Percentiles rank a stretch among this genome's conserved stretches.
These are phyloP conservation scores for Suillus subluteus DNA, from an alignment of 768 basidiomycete species.

Conservation along the genomic window DNA sequence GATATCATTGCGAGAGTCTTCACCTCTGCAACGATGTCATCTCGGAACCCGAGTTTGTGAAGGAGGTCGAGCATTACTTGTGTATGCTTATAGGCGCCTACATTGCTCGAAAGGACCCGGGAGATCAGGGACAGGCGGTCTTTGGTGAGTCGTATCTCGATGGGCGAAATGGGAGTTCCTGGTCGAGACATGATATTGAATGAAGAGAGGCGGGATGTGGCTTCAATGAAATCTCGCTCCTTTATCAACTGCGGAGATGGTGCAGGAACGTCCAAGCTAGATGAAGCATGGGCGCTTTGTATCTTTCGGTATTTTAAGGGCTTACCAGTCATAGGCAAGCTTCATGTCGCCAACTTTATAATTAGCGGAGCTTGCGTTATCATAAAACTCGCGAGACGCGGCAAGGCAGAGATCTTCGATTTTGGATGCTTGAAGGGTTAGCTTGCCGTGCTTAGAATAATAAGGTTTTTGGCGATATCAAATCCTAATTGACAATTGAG, in stretches of 20 bases:
- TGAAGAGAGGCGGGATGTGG: constrained; percentile 92
- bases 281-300: constrained; percentile 15
- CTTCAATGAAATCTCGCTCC: constrained; percentile 95
- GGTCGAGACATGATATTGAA: constrained; percentile 81
- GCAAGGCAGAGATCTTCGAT: constrained; percentile 82
- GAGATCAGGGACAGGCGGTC: constrained; percentile 89
- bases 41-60: constrained; percentile 81
- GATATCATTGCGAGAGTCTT: constrained; percentile 89
- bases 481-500: constrained; percentile 51
- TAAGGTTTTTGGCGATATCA: constrained; percentile 64
- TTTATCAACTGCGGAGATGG: constrained; percentile 60
- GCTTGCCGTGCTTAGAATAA: constrained; percentile 49
- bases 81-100: constrained; percentile 88
- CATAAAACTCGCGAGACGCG: constrained; percentile 89
- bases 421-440: constrained; percentile 50
- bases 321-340: constrained; percentile 92
- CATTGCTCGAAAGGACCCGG: constrained; percentile 81
- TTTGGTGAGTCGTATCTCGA: constrained; percentile 91
- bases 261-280: constrained; percentile 76
- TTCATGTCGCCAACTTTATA: constrained; percentile 96
- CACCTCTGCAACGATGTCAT: constrained; percentile 75
- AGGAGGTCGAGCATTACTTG: constrained; percentile 91
- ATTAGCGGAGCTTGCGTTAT: constrained; percentile 92
- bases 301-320: constrained; percentile 11
- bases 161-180: constrained; percentile 80